A percentile compares a stretch with the other conserved stretches of the same genome.
These are phyloP conservation scores for Suillus subluteus DNA, from an alignment of 768 basidiomycete species.

Conservation along the genomic window DNA sequence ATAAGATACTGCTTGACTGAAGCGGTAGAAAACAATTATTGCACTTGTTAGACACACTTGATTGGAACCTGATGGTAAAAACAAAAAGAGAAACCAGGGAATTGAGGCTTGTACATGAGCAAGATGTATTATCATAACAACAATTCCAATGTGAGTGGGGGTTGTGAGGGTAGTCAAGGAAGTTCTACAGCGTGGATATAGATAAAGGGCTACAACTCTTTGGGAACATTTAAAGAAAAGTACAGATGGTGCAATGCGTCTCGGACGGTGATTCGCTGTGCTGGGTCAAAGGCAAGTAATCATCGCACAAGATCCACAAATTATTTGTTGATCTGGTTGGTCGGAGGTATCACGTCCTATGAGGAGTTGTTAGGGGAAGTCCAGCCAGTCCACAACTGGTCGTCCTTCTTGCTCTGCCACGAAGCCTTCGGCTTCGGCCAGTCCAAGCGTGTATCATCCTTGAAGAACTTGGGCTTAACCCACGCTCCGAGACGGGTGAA, in stretches of 20 bases:
- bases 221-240: conserved; percentile 68
- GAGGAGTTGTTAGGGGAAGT: conserved; percentile 12
- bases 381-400: conserved; percentile 28
- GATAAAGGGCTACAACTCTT: conserved; percentile 61
- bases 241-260: conserved; percentile 90
- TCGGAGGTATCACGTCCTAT: conserved; percentile 85
- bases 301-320: conserved; percentile 89
- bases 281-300: conserved; percentile 89
- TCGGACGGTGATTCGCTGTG: conserved; percentile 83
- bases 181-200: conserved; percentile 38
- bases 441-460: conserved; percentile 80
- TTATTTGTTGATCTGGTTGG: conserved; percentile 70
- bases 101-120: conserved; percentile 42
- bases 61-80: conserved; percentile 19
- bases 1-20: conserved; percentile 36
- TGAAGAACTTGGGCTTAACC: conserved; percentile 93
- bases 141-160: conserved; percentile 28
- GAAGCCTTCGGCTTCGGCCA: conserved; percentile 91
- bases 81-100: conserved; percentile 21
- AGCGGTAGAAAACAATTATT: conserved; percentile 29
- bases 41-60: conserved; percentile 32
- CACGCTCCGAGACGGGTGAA: conserved; percentile 77
- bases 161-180: conserved; percentile 21
- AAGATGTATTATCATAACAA: conserved; percentile 40
- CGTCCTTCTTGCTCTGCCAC: conserved; percentile 79